Percentiles rank a stretch among this genome's conserved stretches.
These are phyloP conservation scores for Cadophora sp. DNA, from an alignment of 2,329 filamentous ascomycete species.

Conservation along the genomic window DNA sequence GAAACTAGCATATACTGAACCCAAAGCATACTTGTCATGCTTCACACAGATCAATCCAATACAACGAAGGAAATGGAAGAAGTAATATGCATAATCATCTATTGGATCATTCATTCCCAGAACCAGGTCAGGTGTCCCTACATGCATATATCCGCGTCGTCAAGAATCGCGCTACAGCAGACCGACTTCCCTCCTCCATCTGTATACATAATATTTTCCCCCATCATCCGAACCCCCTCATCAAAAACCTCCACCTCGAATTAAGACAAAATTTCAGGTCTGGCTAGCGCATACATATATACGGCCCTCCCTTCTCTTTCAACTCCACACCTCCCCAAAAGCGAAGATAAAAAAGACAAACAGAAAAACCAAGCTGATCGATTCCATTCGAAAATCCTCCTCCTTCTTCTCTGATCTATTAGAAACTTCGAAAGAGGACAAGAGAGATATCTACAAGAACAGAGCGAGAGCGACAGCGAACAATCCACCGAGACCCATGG, in stretches of 20 bases:
- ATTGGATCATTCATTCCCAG: constrained; percentile 16
- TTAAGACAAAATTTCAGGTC: neutral
- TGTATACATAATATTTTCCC: constrained; percentile 6
- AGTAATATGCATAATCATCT: constrained; percentile 24
- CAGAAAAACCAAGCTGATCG: neutral
- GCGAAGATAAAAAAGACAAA: constrained; percentile 19
- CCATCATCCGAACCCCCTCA: neutral
- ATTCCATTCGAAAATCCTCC: too few species aligned
- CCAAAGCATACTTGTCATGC: neutral
- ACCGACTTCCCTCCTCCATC: neutral
- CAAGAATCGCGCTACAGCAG: constrained; percentile 22
- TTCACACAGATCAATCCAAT: neutral
- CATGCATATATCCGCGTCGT: constrained; percentile 15
- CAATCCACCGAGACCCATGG: constrained; percentile 26
- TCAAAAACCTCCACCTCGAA: neutral
- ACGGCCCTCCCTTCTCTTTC: constrained; percentile 1
- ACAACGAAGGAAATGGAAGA: neutral
- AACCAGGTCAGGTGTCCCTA: neutral
- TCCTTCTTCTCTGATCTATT: neutral
- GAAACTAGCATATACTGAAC: neutral
- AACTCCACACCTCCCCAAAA: neutral
- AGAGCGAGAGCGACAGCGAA: constrained; percentile 32
- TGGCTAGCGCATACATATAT: constrained; percentile 3
- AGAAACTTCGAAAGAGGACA: neutral
- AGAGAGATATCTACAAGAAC: constrained; percentile 26